Percentiles rank a stretch among this genome's conserved stretches.
Conservation (phyloP, 1,284 basidiomycete genomes). For the Ceratobasidium sp. region DNA sequence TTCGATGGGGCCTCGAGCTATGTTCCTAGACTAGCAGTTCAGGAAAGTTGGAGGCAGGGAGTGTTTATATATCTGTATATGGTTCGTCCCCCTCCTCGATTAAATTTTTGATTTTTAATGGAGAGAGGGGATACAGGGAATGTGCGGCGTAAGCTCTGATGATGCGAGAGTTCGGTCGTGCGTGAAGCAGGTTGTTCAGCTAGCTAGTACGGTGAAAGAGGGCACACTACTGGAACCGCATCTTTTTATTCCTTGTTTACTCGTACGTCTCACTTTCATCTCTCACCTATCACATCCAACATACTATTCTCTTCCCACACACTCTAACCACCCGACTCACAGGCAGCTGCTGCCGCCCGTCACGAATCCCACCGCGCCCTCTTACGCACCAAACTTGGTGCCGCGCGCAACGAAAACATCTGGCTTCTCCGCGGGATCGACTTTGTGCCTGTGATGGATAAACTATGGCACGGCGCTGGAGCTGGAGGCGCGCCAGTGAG, state of each 20-base stretch:
- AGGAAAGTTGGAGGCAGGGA: conserved; percentile 28
- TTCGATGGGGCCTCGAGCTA: background rate
- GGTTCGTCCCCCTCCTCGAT: background rate
- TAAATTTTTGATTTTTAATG: background rate
- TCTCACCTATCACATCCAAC: background rate
- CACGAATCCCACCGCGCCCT: conserved; percentile 6
- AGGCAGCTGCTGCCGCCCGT: conserved; percentile 8
- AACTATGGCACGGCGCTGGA: conserved; percentile 21
- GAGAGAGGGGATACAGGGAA: background rate
- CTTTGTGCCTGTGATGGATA: conserved; percentile 9
- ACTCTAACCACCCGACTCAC: background rate
- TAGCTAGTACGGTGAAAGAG: background rate
- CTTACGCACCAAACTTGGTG: background rate
- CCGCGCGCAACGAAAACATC: background rate
- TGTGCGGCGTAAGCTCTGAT: background rate
- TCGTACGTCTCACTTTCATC: background rate
- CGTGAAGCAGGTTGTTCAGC: background rate
- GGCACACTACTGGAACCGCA: conserved; percentile 4
- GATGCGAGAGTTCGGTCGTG: conserved; percentile 4
- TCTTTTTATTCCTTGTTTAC: conserved; percentile 11
- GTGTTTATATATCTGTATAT: conserved; percentile 22
- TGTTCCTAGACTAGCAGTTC: conserved; percentile 8
- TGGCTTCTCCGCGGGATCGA: conserved; percentile 15
- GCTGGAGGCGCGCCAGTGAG: background rate
- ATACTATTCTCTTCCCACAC: too few species aligned